A percentile compares a stretch with the other conserved stretches of the same genome.
Evolutionary conservation across 176 grass and related monocot genomes (phyloP).

Genomic region (Eragrostis nindensis): DNA sequence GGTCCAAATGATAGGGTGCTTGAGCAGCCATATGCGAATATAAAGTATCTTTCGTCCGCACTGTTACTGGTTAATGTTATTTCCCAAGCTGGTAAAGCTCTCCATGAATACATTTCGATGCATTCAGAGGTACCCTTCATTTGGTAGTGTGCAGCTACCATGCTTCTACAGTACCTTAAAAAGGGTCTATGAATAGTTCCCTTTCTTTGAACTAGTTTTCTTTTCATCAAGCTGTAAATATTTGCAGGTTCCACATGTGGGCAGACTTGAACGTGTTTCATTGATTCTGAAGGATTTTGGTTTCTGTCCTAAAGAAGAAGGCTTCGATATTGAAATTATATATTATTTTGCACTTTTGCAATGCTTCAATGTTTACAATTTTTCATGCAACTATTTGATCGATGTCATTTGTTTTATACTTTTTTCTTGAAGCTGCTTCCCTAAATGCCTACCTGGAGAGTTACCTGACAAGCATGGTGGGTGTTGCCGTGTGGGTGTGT

Average conservation of each 20-base stretch:
- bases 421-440: background rate
- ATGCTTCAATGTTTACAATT: background rate
- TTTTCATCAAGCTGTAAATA: background rate
- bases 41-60: background rate
- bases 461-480: background rate
- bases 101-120: background rate
- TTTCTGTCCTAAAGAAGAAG: background rate
- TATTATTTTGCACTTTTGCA: background rate
- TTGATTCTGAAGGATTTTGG: background rate
- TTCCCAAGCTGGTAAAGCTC: constrained; percentile 2
- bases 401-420: background rate
- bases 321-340: background rate
- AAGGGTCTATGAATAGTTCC: too few species aligned
- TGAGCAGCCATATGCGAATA: background rate
- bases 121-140: background rate
- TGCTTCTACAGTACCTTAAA: background rate
- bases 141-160: background rate
- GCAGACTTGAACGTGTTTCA: background rate
- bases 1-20: background rate
- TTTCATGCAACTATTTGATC: background rate
- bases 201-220: background rate
- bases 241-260: constrained; percentile 3
- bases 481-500: background rate
- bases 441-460: background rate
- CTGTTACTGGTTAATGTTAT: background rate